Percentiles rank a stretch among this genome's conserved stretches.
Conservation (phyloP, 179 eudicot genomes). For the Camellia oleifera region DNA sequence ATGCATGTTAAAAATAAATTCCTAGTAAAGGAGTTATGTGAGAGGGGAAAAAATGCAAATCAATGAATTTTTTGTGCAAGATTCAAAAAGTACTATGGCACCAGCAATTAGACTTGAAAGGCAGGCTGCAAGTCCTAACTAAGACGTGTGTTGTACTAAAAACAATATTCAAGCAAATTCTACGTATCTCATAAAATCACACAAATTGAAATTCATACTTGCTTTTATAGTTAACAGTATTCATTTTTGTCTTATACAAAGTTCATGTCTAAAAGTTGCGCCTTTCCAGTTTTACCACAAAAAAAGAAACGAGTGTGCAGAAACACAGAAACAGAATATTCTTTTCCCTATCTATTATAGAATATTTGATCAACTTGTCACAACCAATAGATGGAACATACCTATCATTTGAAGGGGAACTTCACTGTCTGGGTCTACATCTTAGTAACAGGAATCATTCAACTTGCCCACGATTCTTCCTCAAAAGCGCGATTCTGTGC, state of each 20-base stretch:
- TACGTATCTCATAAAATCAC: no score
- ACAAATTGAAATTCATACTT: neutral
- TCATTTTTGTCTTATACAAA: neutral
- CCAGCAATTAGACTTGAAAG: no score
- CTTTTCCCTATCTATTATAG: neutral
- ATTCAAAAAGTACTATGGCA: neutral
- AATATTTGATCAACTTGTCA: neutral
- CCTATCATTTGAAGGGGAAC: constrained; percentile 12
- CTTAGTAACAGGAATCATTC: no score
- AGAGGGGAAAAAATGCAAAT: neutral
- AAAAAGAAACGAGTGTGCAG: neutral
- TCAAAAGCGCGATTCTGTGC: no score
- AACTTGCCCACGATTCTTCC: no score
- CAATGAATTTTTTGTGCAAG: neutral
- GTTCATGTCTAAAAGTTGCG: neutral
- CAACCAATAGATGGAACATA: constrained; percentile 13
- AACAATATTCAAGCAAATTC: no score
- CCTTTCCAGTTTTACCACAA: no score
- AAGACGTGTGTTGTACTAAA: no score
- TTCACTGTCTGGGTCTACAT: neutral
- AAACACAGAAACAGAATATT: neutral
- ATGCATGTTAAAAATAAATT: neutral
- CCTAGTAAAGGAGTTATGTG: neutral
- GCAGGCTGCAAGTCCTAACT: no score
- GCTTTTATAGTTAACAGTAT: neutral